These are phyloP conservation scores for Jasminum sambac DNA, from an alignment of 257 asterid species.

Conservation along the genomic window DNA sequence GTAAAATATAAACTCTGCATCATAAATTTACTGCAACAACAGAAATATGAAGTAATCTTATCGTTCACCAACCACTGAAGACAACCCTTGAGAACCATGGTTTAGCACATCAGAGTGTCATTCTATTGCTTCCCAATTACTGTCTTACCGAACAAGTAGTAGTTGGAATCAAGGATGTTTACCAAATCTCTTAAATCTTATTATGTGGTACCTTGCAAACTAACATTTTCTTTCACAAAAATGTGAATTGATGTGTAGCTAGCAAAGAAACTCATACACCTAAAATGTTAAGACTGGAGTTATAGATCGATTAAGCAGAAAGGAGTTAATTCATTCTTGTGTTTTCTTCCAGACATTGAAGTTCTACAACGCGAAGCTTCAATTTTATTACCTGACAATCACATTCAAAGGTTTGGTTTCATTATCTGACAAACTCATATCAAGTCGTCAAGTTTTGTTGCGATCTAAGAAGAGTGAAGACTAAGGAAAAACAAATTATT, in stretches of 20 bases:
- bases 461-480: not conserved
- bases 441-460: not conserved
- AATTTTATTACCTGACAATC: not conserved
- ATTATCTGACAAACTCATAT: too few relatives aligned
- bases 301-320: not conserved
- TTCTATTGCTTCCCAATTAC: not conserved
- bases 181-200: not conserved
- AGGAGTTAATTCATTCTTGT: not conserved
- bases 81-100: not conserved
- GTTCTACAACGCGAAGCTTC: not conserved
- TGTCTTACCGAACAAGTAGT: not conserved
- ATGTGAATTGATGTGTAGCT: not conserved
- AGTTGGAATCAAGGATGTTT: not conserved
- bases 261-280: not conserved
- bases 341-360: not conserved
- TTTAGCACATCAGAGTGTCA: not conserved
- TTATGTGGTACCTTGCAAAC: not conserved
- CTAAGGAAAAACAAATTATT: not conserved
- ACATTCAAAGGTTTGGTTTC: not conserved
- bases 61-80: not conserved
- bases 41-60: not conserved
- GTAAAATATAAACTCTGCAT: not conserved
- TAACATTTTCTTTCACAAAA: not conserved
- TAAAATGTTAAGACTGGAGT: not conserved
- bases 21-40: not conserved